Evolutionary conservation across 257 asterid genomes (phyloP).

Genomic region (Solanum microdontum): DNA sequence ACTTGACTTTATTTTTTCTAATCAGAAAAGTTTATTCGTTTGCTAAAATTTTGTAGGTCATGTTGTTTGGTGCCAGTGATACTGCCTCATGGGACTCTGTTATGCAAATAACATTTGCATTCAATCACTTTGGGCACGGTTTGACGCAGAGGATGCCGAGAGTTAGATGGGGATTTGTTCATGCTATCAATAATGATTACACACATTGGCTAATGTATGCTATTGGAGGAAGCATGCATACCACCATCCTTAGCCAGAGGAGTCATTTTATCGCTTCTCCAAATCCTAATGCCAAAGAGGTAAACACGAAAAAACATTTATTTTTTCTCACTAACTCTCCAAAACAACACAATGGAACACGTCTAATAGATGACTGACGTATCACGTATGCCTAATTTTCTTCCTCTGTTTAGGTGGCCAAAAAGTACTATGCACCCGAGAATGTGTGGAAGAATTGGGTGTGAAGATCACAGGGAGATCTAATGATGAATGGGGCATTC

Average conservation of each 20-base stretch:
- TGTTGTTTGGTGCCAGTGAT: conserved; percentile 54
- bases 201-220: conserved; percentile 61
- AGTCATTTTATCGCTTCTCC: conserved; percentile 43
- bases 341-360: not conserved
- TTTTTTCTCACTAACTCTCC: not conserved
- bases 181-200: conserved; percentile 47
- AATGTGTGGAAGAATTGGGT: conserved; percentile 64
- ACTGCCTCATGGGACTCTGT: conserved; percentile 19
- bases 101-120: conserved; percentile 56
- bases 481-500: conserved; percentile 64
- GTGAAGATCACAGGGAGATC: conserved; percentile 73
- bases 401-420: conserved; percentile 40
- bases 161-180: conserved; percentile 40
- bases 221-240: conserved; percentile 54
- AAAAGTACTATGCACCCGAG: conserved; percentile 49
- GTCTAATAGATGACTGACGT: not conserved
- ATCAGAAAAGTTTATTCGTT: not conserved
- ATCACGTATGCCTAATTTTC: not conserved
- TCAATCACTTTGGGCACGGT: conserved; percentile 56
- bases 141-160: conserved; percentile 55
- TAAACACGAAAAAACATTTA: not conserved
- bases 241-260: conserved; percentile 59
- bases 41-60: conserved; percentile 18
- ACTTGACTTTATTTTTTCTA: not conserved
- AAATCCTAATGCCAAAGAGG: conserved; percentile 48